These are phyloP conservation scores for Fraxinus greggii DNA, from an alignment of 305 asterid species.

Conservation along the genomic window DNA sequence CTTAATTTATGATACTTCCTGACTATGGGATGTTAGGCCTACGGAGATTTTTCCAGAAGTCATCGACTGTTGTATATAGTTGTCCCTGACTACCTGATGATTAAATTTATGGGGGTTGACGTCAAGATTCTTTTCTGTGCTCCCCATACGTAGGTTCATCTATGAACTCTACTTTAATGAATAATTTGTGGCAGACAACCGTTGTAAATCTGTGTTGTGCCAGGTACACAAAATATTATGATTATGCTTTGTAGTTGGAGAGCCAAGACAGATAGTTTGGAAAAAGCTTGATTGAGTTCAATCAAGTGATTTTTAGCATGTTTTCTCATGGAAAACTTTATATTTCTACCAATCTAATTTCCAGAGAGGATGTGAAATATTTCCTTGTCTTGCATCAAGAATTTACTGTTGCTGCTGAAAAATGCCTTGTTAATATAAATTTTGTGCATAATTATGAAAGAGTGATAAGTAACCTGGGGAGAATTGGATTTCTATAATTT, in stretches of 20 bases:
- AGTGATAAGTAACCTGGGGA: slow-evolving; percentile 16
- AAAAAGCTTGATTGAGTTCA: slow-evolving; percentile 7
- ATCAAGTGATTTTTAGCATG: neutral
- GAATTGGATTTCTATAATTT: slow-evolving; percentile 5
- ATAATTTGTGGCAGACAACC: neutral
- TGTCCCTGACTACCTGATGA: neutral
- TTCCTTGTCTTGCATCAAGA: slow-evolving; percentile 11
- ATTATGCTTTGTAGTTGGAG: neutral
- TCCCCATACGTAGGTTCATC: neutral
- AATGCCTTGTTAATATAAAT: slow-evolving; percentile 15
- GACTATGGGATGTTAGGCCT: neutral
- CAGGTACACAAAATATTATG: neutral
- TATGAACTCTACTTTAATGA: neutral
- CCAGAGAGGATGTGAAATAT: slow-evolving; percentile 1
- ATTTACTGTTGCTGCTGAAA: slow-evolving; percentile 18
- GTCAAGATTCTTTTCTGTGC: neutral
- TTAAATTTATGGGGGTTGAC: neutral
- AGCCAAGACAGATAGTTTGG: neutral
- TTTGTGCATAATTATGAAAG: slow-evolving; percentile 11
- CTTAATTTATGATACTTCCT: slow-evolving; percentile 10
- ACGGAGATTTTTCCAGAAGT: neutral
- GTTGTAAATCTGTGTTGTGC: neutral
- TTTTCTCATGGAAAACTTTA: slow-evolving; percentile 9
- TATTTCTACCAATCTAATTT: neutral
- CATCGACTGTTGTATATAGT: slow-evolving; percentile 2